Conservation (phyloP, 1,284 basidiomycete genomes). For the Nidula niveotomentosa region DNA sequence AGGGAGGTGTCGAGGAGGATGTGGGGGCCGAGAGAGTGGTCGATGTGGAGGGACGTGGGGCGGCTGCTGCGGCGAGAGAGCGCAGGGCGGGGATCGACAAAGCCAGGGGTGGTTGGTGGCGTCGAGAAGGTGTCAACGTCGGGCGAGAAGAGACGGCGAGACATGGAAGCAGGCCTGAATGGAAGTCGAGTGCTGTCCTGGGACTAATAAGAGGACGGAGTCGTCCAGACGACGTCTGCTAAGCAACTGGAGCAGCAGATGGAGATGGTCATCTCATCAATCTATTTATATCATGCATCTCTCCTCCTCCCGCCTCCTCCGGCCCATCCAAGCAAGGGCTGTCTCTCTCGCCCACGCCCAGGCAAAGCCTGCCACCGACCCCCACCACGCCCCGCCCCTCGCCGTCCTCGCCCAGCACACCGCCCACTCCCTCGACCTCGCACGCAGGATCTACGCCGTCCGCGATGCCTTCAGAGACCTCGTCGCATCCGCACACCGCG, state of each 20-base stretch:
- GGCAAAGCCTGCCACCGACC: constrained; percentile 30
- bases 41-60: constrained; percentile 48
- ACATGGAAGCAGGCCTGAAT: not conserved
- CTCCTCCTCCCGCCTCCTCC: not conserved
- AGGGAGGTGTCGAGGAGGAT: constrained; percentile 40
- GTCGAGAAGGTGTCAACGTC: constrained; percentile 60
- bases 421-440: constrained; percentile 38
- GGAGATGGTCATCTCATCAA: not conserved
- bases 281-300: not conserved
- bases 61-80: constrained; percentile 47
- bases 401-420: constrained; percentile 33
- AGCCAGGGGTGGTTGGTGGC: constrained; percentile 55
- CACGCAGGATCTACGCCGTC: constrained; percentile 48
- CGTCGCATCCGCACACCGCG: constrained; percentile 22
- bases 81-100: constrained; percentile 29
- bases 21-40: constrained; percentile 37
- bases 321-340: not conserved
- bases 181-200: not conserved
- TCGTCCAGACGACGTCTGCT: not conserved
- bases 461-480: constrained; percentile 54
- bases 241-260: not conserved
- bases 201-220: not conserved
- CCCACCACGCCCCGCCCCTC: constrained; percentile 30
- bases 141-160: constrained; percentile 30
- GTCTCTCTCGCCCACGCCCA: not conserved